These are phyloP conservation scores for Picochlorum costavermella DNA, from an alignment of 139 green algal species.

Conservation along the genomic window DNA sequence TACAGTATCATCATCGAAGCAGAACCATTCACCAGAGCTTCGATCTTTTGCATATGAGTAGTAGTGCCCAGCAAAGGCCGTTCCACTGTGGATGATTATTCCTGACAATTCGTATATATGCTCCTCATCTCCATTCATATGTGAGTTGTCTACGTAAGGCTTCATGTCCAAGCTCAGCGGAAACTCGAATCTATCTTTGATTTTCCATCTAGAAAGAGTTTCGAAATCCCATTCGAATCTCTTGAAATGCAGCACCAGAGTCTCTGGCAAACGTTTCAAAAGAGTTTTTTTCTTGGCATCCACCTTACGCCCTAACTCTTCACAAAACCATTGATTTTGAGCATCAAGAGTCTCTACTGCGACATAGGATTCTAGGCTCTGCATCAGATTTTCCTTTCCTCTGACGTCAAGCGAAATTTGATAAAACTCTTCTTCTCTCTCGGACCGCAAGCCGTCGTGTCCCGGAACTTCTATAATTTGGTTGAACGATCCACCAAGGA, in stretches of 20 bases:
- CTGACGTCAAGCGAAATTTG: slow-evolving; percentile 52
- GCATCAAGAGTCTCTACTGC: slow-evolving; percentile 84
- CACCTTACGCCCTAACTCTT: slow-evolving; percentile 63
- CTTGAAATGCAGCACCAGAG: slow-evolving; percentile 76
- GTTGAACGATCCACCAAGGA: slow-evolving; percentile 70
- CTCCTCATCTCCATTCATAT: slow-evolving; percentile 7
- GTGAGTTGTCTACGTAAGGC: slow-evolving; percentile 44
- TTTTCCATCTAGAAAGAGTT: slow-evolving; percentile 65
- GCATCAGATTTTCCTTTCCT: slow-evolving; percentile 57
- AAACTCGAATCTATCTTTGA: slow-evolving; percentile 80
- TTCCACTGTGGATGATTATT: slow-evolving; percentile 87
- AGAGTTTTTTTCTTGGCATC: slow-evolving; percentile 67
- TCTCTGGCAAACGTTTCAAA: slow-evolving; percentile 62
- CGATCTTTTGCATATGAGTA: slow-evolving; percentile 80
- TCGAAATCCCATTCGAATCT: slow-evolving; percentile 81
- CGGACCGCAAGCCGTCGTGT: slow-evolving; percentile 16
- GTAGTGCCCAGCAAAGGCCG: slow-evolving; percentile 88
- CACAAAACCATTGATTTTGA: slow-evolving; percentile 84
- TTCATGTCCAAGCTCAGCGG: slow-evolving; percentile 74
- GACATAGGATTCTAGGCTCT: slow-evolving; percentile 61
- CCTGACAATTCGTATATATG: slow-evolving; percentile 71
- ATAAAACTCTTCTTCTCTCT: slow-evolving; percentile 78
- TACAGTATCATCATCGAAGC: slow-evolving; percentile 82
- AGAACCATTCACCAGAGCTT: slow-evolving; percentile 50
- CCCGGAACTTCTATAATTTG: slow-evolving; percentile 48